phyloP scores from a whole-genome alignment of 148 eudicot species.

The Vaccinium macrocarpon region DNA sequence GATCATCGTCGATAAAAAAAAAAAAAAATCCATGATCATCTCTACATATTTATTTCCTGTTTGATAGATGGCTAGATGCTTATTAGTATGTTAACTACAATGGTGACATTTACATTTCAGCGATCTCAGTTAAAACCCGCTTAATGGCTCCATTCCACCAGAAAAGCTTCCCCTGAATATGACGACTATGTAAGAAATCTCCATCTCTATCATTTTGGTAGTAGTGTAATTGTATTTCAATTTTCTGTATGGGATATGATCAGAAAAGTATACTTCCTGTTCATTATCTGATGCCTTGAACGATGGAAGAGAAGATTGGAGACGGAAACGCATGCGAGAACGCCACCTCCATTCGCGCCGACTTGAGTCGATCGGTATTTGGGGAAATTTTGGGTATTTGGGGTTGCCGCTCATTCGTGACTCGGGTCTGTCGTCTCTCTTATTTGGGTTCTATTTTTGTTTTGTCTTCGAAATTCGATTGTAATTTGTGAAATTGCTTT shows the following conservation, averaged over 20 bases:
- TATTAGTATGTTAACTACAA: neutral
- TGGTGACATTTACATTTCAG: constrained; percentile 38
- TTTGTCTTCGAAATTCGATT: too few relatives aligned
- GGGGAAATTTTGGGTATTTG: too few relatives aligned
- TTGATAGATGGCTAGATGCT: neutral
- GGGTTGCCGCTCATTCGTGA: too few relatives aligned
- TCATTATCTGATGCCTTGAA: too few relatives aligned
- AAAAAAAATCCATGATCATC: neutral
- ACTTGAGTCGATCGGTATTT: too few relatives aligned
- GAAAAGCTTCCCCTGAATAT: constrained; percentile 49
- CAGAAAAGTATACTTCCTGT: neutral
- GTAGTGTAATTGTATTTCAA: neutral
- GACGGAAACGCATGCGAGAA: too few relatives aligned
- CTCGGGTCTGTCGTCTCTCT: too few relatives aligned
- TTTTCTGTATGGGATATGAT: neutral
- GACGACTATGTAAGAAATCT: constrained; percentile 56
- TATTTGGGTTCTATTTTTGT: too few relatives aligned
- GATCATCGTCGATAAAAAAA: neutral
- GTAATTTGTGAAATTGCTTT: too few relatives aligned
- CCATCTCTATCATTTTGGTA: neutral
- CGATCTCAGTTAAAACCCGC: constrained; percentile 63
- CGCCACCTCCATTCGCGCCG: too few relatives aligned
- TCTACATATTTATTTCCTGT: neutral
- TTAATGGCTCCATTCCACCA: constrained; percentile 60
- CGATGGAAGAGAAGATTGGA: too few relatives aligned